Conservation (phyloP, 1,139 yeast genomes). For the Hansenula anomala region DNA sequence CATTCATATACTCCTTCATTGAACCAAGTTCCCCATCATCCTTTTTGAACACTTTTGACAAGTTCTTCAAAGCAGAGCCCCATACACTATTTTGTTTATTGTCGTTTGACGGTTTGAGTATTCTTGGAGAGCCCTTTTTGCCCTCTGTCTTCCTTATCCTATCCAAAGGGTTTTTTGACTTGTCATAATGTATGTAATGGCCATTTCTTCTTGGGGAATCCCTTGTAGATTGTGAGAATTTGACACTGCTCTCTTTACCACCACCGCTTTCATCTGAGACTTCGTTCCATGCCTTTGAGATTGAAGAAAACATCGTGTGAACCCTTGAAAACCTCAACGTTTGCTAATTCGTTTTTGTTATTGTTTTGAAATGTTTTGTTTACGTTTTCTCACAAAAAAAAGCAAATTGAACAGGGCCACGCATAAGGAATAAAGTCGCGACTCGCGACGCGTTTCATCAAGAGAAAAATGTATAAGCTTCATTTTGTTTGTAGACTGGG, state of each 20-base stretch:
- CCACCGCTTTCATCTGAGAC: conserved; percentile 15
- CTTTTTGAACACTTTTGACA: conserved; percentile 12
- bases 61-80: conserved; percentile 14
- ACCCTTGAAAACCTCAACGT: too few relatives aligned
- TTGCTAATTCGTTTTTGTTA: background rate
- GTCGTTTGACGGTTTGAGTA: conserved; percentile 14
- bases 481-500: too few relatives aligned
- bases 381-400: background rate
- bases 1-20: conserved; percentile 20
- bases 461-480: too few relatives aligned
- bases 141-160: conserved; percentile 4
- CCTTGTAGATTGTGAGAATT: conserved; percentile 8
- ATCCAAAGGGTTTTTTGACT: conserved; percentile 8
- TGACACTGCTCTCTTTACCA: background rate
- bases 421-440: too few relatives aligned
- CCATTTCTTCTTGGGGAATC: conserved; percentile 1
- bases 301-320: conserved; percentile 2
- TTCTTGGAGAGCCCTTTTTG: conserved; percentile 14
- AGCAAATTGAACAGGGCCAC: too few relatives aligned
- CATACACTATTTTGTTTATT: conserved; percentile 13
- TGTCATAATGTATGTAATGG: conserved; percentile 15
- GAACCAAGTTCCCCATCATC: conserved; percentile 6
- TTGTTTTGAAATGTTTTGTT: background rate
- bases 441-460: background rate
- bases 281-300: conserved; percentile 20